Evolutionary conservation across 805 yeast genomes (phyloP).

Genomic region (Ogataea pilisensis): DNA sequence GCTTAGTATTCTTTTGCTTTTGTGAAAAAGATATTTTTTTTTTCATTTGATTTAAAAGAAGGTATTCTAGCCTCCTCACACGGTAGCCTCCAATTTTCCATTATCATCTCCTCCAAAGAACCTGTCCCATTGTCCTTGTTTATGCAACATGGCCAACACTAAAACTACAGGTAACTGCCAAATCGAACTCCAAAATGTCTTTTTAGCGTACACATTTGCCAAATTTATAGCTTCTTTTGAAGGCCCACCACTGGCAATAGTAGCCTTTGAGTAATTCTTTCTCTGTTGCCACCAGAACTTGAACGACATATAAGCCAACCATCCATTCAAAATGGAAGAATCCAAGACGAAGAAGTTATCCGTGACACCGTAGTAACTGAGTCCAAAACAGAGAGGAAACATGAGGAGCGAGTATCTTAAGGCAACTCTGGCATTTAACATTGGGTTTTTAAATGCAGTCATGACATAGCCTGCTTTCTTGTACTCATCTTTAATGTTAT

Average conservation of each 20-base stretch:
- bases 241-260: constrained; percentile 32
- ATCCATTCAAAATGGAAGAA: constrained; percentile 75
- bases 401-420: constrained; percentile 83
- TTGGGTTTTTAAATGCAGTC: constrained; percentile 93
- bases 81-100: constrained; percentile 1
- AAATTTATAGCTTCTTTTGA: constrained; percentile 54
- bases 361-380: constrained; percentile 73
- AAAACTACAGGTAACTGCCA: constrained; percentile 90
- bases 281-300: constrained; percentile 85
- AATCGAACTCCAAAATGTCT: constrained; percentile 90
- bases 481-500: constrained; percentile 83
- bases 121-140: constrained; percentile 93
- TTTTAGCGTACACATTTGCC: constrained; percentile 72
- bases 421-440: constrained; percentile 88
- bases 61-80: no score
- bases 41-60: no score
- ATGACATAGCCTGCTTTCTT: constrained; percentile 94
- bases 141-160: constrained; percentile 89
- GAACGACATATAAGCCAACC: constrained; percentile 78
- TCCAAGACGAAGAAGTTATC: constrained; percentile 81
- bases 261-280: constrained; percentile 44
- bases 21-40: no score
- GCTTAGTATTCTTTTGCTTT: no score
- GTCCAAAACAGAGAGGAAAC: constrained; percentile 89
- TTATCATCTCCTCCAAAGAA: constrained; percentile 33